These are phyloP conservation scores for Calvatia gigantea DNA, from an alignment of 768 basidiomycete species.

Conservation along the genomic window DNA sequence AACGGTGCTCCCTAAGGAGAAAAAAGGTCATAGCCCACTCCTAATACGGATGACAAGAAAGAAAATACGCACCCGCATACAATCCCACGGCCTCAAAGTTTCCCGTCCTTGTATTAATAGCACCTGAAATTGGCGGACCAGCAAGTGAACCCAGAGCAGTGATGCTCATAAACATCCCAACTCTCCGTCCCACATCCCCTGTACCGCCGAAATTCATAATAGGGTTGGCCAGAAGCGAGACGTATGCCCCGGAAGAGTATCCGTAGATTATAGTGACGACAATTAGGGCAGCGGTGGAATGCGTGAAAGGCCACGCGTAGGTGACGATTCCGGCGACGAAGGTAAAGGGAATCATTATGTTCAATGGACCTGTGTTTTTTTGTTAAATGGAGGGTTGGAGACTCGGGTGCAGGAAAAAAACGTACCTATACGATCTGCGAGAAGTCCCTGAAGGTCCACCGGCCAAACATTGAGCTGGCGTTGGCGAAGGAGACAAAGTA, in stretches of 20 bases:
- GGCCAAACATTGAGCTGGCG: slow-evolving; percentile 58
- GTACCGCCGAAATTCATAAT: slow-evolving; percentile 58
- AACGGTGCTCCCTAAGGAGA: no score
- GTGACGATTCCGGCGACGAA: slow-evolving; percentile 56
- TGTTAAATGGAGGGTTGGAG: not conserved
- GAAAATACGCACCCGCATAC: slow-evolving; percentile 42
- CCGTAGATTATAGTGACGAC: slow-evolving; percentile 62
- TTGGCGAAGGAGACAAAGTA: slow-evolving; percentile 72
- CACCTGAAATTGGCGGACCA: slow-evolving; percentile 74
- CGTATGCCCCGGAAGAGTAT: slow-evolving; percentile 62
- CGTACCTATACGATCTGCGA: slow-evolving; percentile 55
- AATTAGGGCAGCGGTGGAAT: slow-evolving; percentile 40
- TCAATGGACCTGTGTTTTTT: slow-evolving; percentile 51
- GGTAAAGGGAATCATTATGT: slow-evolving; percentile 65
- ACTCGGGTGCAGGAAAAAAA: not conserved
- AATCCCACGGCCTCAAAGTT: slow-evolving; percentile 52
- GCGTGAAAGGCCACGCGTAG: slow-evolving; percentile 68
- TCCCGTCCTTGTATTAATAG: slow-evolving; percentile 51
- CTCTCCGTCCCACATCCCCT: slow-evolving; percentile 59
- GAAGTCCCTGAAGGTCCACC: slow-evolving; percentile 47
- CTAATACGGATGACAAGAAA: no score
- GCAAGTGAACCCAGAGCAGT: slow-evolving; percentile 59
- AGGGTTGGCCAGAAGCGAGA: slow-evolving; percentile 52
- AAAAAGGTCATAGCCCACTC: no score
- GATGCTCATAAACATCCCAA: slow-evolving; percentile 62